These are phyloP conservation scores for Fusarium sp. DNA, from an alignment of 2,329 filamentous ascomycete genomes.

Conservation along the genomic window DNA sequence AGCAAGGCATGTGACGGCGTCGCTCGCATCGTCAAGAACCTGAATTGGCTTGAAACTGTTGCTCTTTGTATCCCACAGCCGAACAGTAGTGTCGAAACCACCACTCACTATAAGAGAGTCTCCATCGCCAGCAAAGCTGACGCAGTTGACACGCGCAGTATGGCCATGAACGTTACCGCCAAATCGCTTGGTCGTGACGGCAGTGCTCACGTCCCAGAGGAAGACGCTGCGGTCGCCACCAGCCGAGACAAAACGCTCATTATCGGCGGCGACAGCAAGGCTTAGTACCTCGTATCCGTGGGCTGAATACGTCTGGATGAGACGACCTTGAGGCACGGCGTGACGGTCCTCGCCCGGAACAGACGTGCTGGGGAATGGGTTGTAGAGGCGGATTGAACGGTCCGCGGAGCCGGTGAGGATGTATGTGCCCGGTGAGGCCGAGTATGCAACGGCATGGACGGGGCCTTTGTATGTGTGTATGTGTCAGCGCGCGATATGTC, in stretches of 20 bases:
- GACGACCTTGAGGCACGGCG: constrained; percentile 60
- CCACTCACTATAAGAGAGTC: constrained; percentile 79
- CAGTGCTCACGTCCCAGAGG: constrained; percentile 91
- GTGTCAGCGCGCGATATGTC: constrained; percentile 31
- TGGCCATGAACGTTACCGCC: constrained; percentile 71
- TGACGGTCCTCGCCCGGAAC: constrained; percentile 46
- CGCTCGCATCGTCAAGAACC: constrained; percentile 76
- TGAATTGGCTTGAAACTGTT: constrained; percentile 72
- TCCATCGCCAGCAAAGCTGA: constrained; percentile 79
- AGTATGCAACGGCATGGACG: constrained; percentile 78
- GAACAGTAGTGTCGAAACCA: constrained; percentile 79
- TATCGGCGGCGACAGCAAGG: constrained; percentile 78
- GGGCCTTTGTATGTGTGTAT: constrained; percentile 65
- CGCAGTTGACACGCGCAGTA: constrained; percentile 78
- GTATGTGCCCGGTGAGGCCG: constrained; percentile 77
- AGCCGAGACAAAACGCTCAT: constrained; percentile 84
- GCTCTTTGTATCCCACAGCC: constrained; percentile 77
- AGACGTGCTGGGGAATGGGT: constrained; percentile 68
- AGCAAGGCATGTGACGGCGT: constrained; percentile 68
- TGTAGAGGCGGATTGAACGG: constrained; percentile 87
- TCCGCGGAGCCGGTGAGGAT: constrained; percentile 89
- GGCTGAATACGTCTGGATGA: constrained; percentile 88
- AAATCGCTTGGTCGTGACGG: constrained; percentile 80
- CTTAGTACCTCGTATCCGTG: constrained; percentile 94
- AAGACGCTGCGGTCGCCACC: constrained; percentile 94